A percentile compares a stretch with the other conserved stretches of the same genome.
Evolutionary conservation across 2,329 filamentous ascomycete species (phyloP).

Genomic region (Colletotrichum costaricense): DNA sequence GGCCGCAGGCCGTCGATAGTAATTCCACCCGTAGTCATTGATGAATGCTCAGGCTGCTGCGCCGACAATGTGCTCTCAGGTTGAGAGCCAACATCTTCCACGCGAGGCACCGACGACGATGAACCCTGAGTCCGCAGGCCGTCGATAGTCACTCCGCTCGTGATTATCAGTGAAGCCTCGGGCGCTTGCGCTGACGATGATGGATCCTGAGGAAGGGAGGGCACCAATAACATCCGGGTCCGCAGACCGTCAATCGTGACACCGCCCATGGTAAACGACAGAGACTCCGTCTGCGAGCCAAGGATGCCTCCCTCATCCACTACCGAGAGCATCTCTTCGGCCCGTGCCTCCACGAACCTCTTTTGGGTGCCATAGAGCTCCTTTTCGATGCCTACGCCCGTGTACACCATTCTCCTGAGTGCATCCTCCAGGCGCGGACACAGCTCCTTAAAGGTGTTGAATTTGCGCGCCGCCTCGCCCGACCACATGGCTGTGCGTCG

Average conservation of each 20-base stretch:
- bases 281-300: too few species aligned
- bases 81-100: not conserved
- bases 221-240: too few species aligned
- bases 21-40: not conserved
- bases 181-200: too few species aligned
- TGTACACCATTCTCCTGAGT: slow-evolving; percentile 41
- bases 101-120: not conserved
- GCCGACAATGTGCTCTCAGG: not conserved
- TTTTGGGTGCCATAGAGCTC: slow-evolving; percentile 34
- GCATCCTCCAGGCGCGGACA: slow-evolving; percentile 56
- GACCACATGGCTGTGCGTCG: slow-evolving; percentile 62
- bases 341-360: too few species aligned
- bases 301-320: too few species aligned
- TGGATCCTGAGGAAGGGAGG: too few species aligned
- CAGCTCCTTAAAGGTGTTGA: slow-evolving; percentile 50
- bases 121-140: too few species aligned
- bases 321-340: too few species aligned
- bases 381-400: slow-evolving; percentile 39
- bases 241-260: too few species aligned
- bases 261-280: too few species aligned
- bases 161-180: too few species aligned
- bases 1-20: not conserved
- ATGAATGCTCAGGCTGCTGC: not conserved
- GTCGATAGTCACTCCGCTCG: too few species aligned
- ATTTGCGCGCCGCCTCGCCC: slow-evolving; percentile 51